Evolutionary conservation across 352 stramenopile species (phyloP).

Genomic region (Thalassiosira pacifica): DNA sequence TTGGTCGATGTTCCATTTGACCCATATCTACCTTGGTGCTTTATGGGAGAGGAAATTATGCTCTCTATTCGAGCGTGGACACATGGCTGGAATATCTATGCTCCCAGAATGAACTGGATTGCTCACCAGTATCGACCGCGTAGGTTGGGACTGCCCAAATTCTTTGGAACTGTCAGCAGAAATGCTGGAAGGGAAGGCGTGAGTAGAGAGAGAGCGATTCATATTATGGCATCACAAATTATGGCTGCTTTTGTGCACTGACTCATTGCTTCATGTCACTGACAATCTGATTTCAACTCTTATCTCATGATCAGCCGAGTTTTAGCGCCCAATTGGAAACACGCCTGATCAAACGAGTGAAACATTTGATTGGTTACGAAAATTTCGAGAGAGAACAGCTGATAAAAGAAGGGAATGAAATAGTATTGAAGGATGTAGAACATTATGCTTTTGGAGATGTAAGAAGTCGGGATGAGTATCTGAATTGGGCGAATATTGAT

Average conservation of each 20-base stretch:
- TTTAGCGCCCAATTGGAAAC: constrained; percentile 83
- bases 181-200: constrained; percentile 64
- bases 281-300: too few relatives aligned
- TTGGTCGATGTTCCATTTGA: constrained; percentile 87
- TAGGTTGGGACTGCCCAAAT: constrained; percentile 87
- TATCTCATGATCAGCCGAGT: too few relatives aligned
- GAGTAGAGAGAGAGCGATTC: too few relatives aligned
- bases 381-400: constrained; percentile 74
- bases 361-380: constrained; percentile 84
- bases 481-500: constrained; percentile 71
- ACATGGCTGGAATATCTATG: constrained; percentile 81
- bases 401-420: constrained; percentile 47
- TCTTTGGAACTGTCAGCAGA: constrained; percentile 86
- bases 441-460: constrained; percentile 81
- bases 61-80: constrained; percentile 83
- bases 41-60: constrained; percentile 89
- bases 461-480: constrained; percentile 67
- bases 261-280: too few relatives aligned
- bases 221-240: too few relatives aligned
- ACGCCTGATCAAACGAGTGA: constrained; percentile 82
- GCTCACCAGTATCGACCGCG: constrained; percentile 86
- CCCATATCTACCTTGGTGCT: constrained; percentile 87
- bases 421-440: constrained; percentile 77
- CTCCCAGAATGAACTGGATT: constrained; percentile 82
- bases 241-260: too few relatives aligned